phyloP scores from a whole-genome alignment of 305 asterid genomes.

The Solanum chacoense region DNA sequence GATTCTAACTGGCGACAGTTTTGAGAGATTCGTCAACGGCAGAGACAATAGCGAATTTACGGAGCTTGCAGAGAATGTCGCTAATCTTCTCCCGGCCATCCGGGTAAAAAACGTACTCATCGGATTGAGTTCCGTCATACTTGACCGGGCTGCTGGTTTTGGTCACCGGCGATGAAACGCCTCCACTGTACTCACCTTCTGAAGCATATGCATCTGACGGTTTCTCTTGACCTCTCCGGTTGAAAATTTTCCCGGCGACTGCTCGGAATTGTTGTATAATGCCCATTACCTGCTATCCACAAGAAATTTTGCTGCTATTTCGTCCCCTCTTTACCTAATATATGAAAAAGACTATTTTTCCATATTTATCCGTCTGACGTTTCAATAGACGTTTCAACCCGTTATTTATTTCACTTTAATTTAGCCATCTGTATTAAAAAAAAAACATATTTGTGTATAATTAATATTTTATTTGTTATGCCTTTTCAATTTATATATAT shows the following conservation, averaged over 20 bases:
- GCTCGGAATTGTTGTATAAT: not conserved
- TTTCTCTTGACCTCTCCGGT: not conserved
- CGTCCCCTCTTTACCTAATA: not conserved
- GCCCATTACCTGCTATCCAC: not conserved
- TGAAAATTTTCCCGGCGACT: not conserved
- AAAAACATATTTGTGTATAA: no score
- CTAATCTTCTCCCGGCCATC: not conserved
- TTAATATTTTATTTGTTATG: no score
- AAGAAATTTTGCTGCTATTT: not conserved
- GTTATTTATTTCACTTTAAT: not conserved
- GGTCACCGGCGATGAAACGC: not conserved
- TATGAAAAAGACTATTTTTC: not conserved
- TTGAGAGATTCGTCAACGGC: slow-evolving; percentile 42
- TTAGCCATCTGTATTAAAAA: not conserved
- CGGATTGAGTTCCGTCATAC: slow-evolving; percentile 11
- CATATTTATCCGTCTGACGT: not conserved
- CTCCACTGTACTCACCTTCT: not conserved
- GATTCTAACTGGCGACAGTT: slow-evolving; percentile 19
- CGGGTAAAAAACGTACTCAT: slow-evolving; percentile 5
- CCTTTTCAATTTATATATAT: no score
- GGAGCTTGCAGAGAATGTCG: slow-evolving; percentile 30
- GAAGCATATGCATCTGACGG: not conserved
- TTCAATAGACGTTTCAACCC: not conserved
- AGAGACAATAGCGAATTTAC: slow-evolving; percentile 42
- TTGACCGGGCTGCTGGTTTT: slow-evolving; percentile 4